Conservation (phyloP, 345 rosid genomes). For the Syzygium aqueum region DNA sequence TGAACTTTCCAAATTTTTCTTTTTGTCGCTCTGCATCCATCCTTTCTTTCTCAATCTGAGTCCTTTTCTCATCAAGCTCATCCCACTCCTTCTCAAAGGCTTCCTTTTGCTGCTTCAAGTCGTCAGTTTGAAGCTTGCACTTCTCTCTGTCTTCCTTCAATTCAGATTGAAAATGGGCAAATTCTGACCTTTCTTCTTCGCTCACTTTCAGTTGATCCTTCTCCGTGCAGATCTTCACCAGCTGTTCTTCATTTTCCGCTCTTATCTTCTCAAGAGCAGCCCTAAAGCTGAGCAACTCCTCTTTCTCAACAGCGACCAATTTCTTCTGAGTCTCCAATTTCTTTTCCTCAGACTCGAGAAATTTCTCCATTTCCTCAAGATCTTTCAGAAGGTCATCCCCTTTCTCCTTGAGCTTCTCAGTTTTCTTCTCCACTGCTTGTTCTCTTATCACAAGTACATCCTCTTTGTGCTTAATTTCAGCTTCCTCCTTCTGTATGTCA, state of each 20-base stretch:
- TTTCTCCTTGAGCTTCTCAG: slow-evolving; percentile 69
- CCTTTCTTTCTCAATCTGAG: slow-evolving; percentile 42
- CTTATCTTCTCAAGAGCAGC: slow-evolving; percentile 60
- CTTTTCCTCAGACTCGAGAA: slow-evolving; percentile 48
- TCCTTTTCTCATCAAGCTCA: slow-evolving; percentile 70
- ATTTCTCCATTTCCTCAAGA: slow-evolving; percentile 64
- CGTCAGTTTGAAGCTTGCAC: slow-evolving; percentile 66
- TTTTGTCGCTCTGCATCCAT: slow-evolving; percentile 35
- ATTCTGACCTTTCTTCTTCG: slow-evolving; percentile 75
- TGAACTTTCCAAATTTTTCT: slow-evolving; percentile 60
- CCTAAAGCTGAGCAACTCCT: slow-evolving; percentile 39
- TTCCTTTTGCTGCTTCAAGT: slow-evolving; percentile 73
- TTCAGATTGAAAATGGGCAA: slow-evolving; percentile 63
- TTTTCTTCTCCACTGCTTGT: slow-evolving; percentile 57
- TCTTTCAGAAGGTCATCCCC: slow-evolving; percentile 60
- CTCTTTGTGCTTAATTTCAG: slow-evolving; percentile 74
- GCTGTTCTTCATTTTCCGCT: slow-evolving; percentile 52
- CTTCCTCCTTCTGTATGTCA: slow-evolving; percentile 76
- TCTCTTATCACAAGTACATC: slow-evolving; percentile 76
- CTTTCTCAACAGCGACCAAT: slow-evolving; percentile 42
- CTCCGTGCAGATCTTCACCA: slow-evolving; percentile 50
- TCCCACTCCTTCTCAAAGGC: slow-evolving; percentile 96
- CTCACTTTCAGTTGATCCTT: slow-evolving; percentile 49
- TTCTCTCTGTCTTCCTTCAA: slow-evolving; percentile 68
- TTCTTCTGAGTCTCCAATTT: slow-evolving; percentile 51